These are phyloP conservation scores for Plasmodium relictum DNA, from an alignment of 169 alveolate genomes.

Conservation along the genomic window DNA sequence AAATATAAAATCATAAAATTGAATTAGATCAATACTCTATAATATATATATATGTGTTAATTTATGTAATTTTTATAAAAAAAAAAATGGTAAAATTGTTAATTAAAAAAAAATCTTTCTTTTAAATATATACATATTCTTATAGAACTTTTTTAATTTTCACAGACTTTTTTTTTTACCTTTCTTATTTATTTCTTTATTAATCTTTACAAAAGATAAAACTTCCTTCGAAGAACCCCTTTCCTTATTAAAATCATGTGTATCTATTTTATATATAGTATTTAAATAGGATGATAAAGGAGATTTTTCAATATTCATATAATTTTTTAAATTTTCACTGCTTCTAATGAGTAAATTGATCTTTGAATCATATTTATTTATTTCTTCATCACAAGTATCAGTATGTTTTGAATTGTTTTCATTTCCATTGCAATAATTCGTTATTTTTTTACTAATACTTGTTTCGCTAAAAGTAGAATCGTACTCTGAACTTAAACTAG, in stretches of 20 bases:
- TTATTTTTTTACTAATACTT: not conserved
- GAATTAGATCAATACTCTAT: too few relatives aligned
- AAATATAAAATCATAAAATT: too few relatives aligned
- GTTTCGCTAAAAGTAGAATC: slow-evolving; percentile 11
- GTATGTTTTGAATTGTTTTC: not conserved
- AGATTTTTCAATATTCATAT: slow-evolving; percentile 7
- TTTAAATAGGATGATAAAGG: slow-evolving; percentile 35
- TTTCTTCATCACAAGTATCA: not conserved
- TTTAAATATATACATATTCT: too few relatives aligned
- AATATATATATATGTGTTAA: too few relatives aligned
- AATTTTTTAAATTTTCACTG: slow-evolving; percentile 3
- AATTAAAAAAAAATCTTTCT: too few relatives aligned
- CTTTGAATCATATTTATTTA: not conserved
- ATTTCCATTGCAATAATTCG: not conserved
- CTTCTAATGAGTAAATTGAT: too few relatives aligned
- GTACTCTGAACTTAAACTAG: slow-evolving; percentile 13
- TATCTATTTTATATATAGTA: not conserved
- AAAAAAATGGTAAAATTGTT: too few relatives aligned
- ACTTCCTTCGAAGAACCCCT: not conserved
- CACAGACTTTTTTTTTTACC: not conserved
- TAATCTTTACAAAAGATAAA: slow-evolving; percentile 1
- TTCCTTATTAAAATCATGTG: not conserved
- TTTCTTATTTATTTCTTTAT: slow-evolving; percentile 2
- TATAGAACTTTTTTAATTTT: too few relatives aligned
- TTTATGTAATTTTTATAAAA: too few relatives aligned